Conservation (phyloP, 768 basidiomycete species). For the Lactifluus subvellereus region DNA sequence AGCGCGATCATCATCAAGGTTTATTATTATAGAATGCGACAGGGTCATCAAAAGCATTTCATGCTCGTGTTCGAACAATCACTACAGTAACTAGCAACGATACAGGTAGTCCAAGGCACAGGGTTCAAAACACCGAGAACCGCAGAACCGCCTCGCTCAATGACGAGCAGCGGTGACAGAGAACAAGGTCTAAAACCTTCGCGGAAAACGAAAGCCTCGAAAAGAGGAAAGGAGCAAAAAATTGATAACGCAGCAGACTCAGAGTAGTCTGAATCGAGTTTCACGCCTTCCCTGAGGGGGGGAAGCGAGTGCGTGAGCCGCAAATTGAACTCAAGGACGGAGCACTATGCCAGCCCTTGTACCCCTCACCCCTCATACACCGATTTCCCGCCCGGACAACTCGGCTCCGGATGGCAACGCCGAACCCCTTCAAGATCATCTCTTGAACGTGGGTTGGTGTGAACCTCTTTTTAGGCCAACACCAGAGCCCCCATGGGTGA, state of each 20-base stretch:
- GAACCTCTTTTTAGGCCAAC: no score
- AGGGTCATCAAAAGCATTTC: not conserved
- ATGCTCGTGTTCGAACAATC: not conserved
- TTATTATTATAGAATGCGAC: not conserved
- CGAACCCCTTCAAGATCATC: not conserved
- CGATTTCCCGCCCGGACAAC: conserved; percentile 13
- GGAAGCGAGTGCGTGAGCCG: conserved; percentile 39
- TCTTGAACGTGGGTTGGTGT: no score
- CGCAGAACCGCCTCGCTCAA: not conserved
- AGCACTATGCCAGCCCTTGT: conserved; percentile 17
- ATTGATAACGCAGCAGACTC: conserved; percentile 42
- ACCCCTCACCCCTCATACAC: conserved; percentile 24
- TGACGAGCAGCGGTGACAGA: not conserved
- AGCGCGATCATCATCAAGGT: not conserved
- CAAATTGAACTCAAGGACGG: conserved; percentile 65
- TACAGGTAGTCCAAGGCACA: no score
- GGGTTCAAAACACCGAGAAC: not conserved
- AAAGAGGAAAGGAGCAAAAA: conserved; percentile 32
- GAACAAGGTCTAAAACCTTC: not conserved
- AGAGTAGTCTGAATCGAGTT: conserved; percentile 75
- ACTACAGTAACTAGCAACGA: not conserved
- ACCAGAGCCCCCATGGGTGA: not conserved
- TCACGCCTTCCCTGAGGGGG: conserved; percentile 26
- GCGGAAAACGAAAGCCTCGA: conserved; percentile 14
- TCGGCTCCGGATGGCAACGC: not conserved